These are phyloP conservation scores for Rhizodiscina lignyota DNA, from an alignment of 495 filamentous ascomycete genomes.

Conservation along the genomic window DNA sequence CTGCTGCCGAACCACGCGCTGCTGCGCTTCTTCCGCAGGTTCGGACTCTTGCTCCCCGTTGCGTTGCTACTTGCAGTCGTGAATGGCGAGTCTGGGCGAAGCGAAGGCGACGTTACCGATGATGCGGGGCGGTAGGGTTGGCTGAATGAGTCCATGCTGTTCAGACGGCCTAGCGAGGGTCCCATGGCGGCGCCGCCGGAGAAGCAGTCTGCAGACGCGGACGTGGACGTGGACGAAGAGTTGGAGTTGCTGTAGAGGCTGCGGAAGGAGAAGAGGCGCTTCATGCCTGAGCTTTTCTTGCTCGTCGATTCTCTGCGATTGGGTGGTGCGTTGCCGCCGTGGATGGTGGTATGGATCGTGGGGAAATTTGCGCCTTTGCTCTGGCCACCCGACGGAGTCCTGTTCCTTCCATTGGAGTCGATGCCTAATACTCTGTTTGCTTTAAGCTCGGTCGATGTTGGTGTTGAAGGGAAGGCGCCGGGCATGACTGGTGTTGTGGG, in stretches of 20 bases:
- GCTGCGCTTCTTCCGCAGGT: slow-evolving; percentile 5
- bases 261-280: too few relatives aligned
- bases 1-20: slow-evolving; percentile 11
- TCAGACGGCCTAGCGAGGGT: neutral
- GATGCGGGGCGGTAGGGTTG: too few relatives aligned
- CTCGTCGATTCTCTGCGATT: slow-evolving; percentile 17
- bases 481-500: slow-evolving; percentile 15
- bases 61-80: neutral
- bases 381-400: slow-evolving; percentile 7
- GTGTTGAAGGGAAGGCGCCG: slow-evolving; percentile 5
- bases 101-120: slow-evolving; percentile 1
- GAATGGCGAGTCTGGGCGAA: neutral
- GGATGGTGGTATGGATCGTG: slow-evolving; percentile 4
- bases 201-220: too few relatives aligned
- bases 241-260: too few relatives aligned
- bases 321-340: slow-evolving; percentile 1
- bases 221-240: too few relatives aligned
- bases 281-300: too few relatives aligned
- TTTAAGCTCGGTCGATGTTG: slow-evolving; percentile 1
- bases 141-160: slow-evolving; percentile 4
- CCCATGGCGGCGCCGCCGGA: slow-evolving; percentile 10
- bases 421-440: neutral
- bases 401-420: slow-evolving; percentile 1
- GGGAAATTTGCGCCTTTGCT: slow-evolving; percentile 10
- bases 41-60: neutral